phyloP scores from a whole-genome alignment of 768 basidiomycete species.

The Stropharia rugosoannulata region DNA sequence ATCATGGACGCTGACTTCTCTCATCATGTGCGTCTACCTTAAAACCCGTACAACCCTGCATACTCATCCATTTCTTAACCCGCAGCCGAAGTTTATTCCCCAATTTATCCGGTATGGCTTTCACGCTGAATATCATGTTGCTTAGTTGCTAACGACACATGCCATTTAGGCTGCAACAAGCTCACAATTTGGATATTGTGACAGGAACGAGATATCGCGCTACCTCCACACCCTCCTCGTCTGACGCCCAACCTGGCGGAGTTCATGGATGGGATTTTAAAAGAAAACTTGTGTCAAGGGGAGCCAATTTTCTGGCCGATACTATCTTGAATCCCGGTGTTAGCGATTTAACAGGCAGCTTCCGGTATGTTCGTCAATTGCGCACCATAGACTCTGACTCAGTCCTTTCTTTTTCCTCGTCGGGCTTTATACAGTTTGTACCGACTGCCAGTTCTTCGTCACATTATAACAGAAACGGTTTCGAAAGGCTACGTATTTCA shows the following conservation, averaged over 20 bases:
- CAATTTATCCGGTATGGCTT: conserved; percentile 75
- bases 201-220: conserved; percentile 88
- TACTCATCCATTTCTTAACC: not conserved
- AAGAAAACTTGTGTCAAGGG: conserved; percentile 83
- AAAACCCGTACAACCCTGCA: not conserved
- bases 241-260: conserved; percentile 71
- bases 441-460: conserved; percentile 68
- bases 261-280: conserved; percentile 93
- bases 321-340: conserved; percentile 84
- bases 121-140: not conserved
- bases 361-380: conserved; percentile 53
- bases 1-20: conserved; percentile 99
- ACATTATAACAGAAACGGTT: conserved; percentile 81
- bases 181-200: conserved; percentile 89
- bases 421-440: conserved; percentile 54
- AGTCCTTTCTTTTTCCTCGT: not conserved
- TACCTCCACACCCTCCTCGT: conserved; percentile 52
- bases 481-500: conserved; percentile 96
- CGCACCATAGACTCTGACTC: not conserved
- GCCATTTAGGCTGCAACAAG: conserved; percentile 65
- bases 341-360: conserved; percentile 89
- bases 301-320: conserved; percentile 89
- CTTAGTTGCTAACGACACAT: conserved; percentile 4
- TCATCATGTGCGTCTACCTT: conserved; percentile 68
- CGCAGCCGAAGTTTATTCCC: conserved; percentile 90